Conservation (phyloP, 192 early-diverging fungal genomes). For the Pecoramyces ruminantium region DNA sequence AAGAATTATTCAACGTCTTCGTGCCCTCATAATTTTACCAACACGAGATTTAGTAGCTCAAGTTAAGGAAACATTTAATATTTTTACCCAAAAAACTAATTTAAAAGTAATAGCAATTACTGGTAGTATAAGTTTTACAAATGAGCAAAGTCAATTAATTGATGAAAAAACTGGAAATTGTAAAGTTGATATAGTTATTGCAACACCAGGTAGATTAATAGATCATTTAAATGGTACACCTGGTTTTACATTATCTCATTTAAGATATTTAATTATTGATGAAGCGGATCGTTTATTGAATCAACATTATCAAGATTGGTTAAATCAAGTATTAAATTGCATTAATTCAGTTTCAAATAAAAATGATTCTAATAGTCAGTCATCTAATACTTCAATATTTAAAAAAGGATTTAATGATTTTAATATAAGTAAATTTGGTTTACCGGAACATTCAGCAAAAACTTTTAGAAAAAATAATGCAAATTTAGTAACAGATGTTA, state of each 20-base stretch:
- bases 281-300: constrained; percentile 89
- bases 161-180: constrained; percentile 9
- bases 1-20: constrained; percentile 58
- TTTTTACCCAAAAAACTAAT: constrained; percentile 54
- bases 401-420: not conserved
- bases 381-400: not conserved
- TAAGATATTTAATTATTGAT: constrained; percentile 86
- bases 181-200: constrained; percentile 73
- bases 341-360: not conserved
- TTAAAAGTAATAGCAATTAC: constrained; percentile 37
- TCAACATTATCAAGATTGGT: constrained; percentile 86
- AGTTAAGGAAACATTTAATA: constrained; percentile 71
- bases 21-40: constrained; percentile 80
- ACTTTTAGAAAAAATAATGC: not conserved
- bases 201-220: constrained; percentile 86
- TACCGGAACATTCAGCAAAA: not conserved
- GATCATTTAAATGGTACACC: constrained; percentile 74
- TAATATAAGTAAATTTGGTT: not conserved
- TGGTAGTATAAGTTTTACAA: not conserved
- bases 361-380: not conserved
- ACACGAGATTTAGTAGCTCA: constrained; percentile 83
- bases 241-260: constrained; percentile 78
- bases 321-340: constrained; percentile 38
- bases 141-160: not conserved
- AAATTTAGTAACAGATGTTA: not conserved